phyloP scores from a whole-genome alignment of 495 filamentous ascomycete genomes.

The Daldinia caldariorum region DNA sequence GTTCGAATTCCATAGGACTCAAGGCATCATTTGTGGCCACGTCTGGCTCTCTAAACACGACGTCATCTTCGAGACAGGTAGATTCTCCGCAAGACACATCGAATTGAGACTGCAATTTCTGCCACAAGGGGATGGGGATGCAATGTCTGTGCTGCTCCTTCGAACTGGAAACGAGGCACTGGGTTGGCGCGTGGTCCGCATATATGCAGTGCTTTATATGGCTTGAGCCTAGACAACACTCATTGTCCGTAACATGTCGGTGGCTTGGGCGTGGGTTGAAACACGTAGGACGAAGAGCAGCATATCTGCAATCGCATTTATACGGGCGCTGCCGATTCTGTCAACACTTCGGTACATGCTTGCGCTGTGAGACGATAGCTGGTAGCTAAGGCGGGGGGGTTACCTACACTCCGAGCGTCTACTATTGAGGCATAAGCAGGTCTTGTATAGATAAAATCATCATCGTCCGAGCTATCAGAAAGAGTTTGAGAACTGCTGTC shows the following conservation, averaged over 20 bases:
- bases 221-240: conserved; percentile 35
- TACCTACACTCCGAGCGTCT: conserved; percentile 9
- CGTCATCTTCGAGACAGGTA: conserved; percentile 2
- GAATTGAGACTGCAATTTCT: not conserved
- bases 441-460: conserved; percentile 11
- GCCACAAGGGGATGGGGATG: conserved; percentile 4
- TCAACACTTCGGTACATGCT: conserved; percentile 11
- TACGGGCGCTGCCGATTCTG: conserved; percentile 12
- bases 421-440: conserved; percentile 22
- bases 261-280: conserved; percentile 33
- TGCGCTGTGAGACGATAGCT: not conserved
- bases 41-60: not conserved
- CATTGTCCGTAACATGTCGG: conserved; percentile 29
- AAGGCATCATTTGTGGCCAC: not conserved
- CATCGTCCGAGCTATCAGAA: conserved; percentile 27
- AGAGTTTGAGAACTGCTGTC: conserved; percentile 11
- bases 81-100: not conserved
- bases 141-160: conserved; percentile 33
- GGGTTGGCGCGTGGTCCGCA: conserved; percentile 21
- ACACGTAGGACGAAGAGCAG: conserved; percentile 26
- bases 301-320: conserved; percentile 33
- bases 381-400: too few species aligned
- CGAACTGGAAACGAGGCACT: conserved; percentile 32
- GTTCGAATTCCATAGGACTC: conserved; percentile 6
- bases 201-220: conserved; percentile 42